phyloP scores from a whole-genome alignment of 257 asterid species.

The Solanum pimpinellifolium region DNA sequence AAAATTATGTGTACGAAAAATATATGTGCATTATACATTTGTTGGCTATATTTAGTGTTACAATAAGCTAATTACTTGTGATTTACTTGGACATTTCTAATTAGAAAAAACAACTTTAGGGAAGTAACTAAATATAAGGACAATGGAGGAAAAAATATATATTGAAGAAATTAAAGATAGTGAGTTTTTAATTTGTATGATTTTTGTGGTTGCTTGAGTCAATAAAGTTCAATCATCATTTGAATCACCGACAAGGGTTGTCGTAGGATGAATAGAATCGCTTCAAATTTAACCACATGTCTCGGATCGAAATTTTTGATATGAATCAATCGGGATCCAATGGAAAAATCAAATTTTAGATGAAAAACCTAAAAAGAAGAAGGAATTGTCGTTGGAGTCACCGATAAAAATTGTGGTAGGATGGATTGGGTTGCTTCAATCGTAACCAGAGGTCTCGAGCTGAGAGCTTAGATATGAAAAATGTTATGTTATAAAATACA shows the following conservation, averaged over 20 bases:
- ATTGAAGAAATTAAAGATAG: not conserved
- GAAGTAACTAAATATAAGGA: not conserved
- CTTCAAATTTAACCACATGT: no score
- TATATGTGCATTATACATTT: not conserved
- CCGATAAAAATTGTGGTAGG: not conserved
- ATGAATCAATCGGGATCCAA: accelerated
- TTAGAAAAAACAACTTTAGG: not conserved
- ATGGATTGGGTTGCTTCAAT: not conserved
- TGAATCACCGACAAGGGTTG: not conserved
- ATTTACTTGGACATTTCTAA: not conserved
- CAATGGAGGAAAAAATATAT: not conserved
- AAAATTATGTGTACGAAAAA: not conserved
- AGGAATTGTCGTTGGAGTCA: not conserved
- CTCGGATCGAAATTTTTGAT: accelerated
- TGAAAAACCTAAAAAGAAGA: not conserved
- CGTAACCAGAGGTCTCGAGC: accelerated
- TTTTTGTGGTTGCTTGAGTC: not conserved
- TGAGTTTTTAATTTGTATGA: not conserved
- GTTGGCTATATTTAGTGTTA: not conserved
- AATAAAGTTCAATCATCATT: not conserved
- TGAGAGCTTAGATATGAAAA: not conserved
- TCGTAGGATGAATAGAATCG: not conserved
- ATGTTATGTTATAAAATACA: not conserved
- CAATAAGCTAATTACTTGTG: no score
- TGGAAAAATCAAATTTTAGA: not conserved